Percentiles rank a stretch among this genome's conserved stretches.
These are phyloP conservation scores for Nemania serpens DNA, from an alignment of 2,329 filamentous ascomycete species.

Conservation along the genomic window DNA sequence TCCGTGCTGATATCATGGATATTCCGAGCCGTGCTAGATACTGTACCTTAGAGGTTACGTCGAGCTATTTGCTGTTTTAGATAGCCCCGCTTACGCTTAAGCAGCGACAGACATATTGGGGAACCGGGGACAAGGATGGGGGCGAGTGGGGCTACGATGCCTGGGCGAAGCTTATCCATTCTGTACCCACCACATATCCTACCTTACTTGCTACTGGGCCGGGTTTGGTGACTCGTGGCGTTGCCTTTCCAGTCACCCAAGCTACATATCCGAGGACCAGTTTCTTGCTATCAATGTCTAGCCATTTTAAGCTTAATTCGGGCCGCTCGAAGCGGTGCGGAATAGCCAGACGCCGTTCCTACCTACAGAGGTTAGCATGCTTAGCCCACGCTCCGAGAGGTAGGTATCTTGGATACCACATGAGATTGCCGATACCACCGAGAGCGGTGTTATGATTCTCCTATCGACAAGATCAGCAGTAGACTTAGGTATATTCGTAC, in stretches of 20 bases:
- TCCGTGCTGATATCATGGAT: neutral
- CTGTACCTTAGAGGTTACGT: too few species aligned
- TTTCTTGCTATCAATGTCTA: too few species aligned
- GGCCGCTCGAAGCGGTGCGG: neutral
- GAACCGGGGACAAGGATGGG: neutral
- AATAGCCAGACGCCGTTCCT: neutral
- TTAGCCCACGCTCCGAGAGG: too few species aligned
- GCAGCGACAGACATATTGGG: too few species aligned
- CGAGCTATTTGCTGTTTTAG: too few species aligned
- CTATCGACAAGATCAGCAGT: neutral
- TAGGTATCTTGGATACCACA: too few species aligned
- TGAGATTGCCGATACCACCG: too few species aligned
- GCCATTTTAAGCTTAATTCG: neutral
- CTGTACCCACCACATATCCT: neutral
- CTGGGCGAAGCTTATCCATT: neutral
- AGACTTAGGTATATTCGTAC: neutral
- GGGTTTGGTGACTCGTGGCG: too few species aligned
- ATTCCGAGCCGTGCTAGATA: conserved; percentile 10
- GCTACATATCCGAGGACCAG: too few species aligned
- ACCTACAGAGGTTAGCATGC: neutral
- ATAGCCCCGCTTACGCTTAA: too few species aligned
- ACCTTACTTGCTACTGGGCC: too few species aligned
- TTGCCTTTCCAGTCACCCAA: too few species aligned
- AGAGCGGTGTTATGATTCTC: neutral
- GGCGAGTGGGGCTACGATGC: neutral